phyloP scores from a whole-genome alignment of 2,329 filamentous ascomycete genomes.

The Pseudocercospora crystallina region DNA sequence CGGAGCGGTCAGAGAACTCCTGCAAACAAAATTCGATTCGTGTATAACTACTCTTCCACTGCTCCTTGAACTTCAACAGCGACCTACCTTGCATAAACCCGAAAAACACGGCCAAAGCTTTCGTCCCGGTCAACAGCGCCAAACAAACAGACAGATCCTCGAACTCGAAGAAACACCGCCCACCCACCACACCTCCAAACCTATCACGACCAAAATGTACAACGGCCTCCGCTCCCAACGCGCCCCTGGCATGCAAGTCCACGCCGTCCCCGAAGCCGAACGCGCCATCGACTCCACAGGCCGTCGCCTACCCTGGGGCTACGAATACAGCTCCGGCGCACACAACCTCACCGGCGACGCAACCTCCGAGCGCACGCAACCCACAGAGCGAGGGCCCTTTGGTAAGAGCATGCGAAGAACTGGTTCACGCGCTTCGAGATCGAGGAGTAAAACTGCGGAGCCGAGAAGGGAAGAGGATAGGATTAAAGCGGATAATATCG shows the following conservation, averaged over 20 bases:
- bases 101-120: no score
- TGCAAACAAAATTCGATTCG: no score
- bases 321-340: constrained; percentile 40
- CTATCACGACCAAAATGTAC: no score
- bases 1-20: no score
- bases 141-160: no score
- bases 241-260: constrained; percentile 58
- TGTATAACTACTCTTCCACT: no score
- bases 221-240: constrained; percentile 14
- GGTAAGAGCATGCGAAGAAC: constrained; percentile 52
- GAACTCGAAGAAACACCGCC: no score
- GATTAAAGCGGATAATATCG: constrained; percentile 44
- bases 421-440: constrained; percentile 23
- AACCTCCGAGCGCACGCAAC: constrained; percentile 34
- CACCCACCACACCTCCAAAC: no score
- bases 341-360: constrained; percentile 10
- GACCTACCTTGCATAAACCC: no score
- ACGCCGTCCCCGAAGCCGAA: constrained; percentile 64
- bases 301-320: constrained; percentile 62
- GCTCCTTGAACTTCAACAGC: no score
- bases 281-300: constrained; percentile 60
- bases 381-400: constrained; percentile 63
- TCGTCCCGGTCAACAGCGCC: no score
- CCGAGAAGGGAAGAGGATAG: constrained; percentile 60
- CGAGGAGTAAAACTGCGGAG: constrained; percentile 53